Evolutionary conservation across 2,329 filamentous ascomycete genomes (phyloP).

Genomic region (Colletotrichum trifolii): DNA sequence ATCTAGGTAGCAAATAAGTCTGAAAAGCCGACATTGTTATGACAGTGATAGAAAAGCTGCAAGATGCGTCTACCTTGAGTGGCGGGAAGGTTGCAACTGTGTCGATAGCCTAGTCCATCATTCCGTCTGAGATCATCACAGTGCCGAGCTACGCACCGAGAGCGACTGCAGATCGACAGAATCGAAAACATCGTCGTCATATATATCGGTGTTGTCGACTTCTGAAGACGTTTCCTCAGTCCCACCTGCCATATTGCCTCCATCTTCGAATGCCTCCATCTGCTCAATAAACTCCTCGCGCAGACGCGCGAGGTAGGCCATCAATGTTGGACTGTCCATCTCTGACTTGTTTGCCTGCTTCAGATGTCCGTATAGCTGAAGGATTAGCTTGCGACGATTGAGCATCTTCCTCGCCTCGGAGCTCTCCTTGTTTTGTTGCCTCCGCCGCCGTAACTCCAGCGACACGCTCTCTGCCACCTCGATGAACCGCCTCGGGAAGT

Average conservation of each 20-base stretch:
- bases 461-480: constrained; percentile 76
- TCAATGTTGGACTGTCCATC: constrained; percentile 73
- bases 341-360: constrained; percentile 72
- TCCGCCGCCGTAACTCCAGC: constrained; percentile 66
- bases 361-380: constrained; percentile 79
- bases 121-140: no score
- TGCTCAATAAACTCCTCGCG: constrained; percentile 79
- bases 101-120: not conserved
- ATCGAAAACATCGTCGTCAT: constrained; percentile 23
- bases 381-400: constrained; percentile 76
- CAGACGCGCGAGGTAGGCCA: constrained; percentile 71
- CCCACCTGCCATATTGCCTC: not conserved
- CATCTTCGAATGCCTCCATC: constrained; percentile 70
- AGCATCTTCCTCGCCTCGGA: constrained; percentile 69
- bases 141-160: not conserved
- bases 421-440: constrained; percentile 67
- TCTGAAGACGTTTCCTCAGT: not conserved
- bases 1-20: no score
- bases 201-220: not conserved
- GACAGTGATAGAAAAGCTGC: no score
- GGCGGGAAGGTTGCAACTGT: no score
- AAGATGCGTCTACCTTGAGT: no score
- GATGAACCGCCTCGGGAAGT: constrained; percentile 76
- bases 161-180: constrained; percentile 5
- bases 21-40: no score